Base-by-base conservation (phyloP, 176 grass and related monocot genomes). In the Zoysia pacifica region DNA sequence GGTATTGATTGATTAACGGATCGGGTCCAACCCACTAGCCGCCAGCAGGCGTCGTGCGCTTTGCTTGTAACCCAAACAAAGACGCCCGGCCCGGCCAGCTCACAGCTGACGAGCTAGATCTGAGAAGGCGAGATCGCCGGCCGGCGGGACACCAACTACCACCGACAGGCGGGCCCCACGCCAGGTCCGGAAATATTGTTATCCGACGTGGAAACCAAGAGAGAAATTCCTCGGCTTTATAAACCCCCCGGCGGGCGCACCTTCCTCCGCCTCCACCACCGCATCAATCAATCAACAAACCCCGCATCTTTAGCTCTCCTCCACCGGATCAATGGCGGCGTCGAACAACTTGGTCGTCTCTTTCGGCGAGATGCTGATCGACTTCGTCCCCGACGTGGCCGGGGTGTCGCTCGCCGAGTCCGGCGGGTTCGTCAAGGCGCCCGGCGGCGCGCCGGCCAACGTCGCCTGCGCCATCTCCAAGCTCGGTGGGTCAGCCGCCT, bases 321-420 rank as follows among this genome's bases (percentile, higher is more conserved):
- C 28, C 28, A 28, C 0, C 28, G 28, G 28, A 28, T 6, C 67
- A 8, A 87, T 87, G 90, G 90, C 89, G 9, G 82, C 20, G 1
- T 18, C 62, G 6, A n/a, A 76, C 0, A 80, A 71, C 72, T 72
- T 97, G 10, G 89, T 97, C 5, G 91, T 97, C 1, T 93, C 85
- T 0, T 97, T 97, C 36, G 94, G 94, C 4, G 94, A 97, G 87
- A 97, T 97, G 94, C 84, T 94, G 1, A 94, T 97, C 75, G 94
- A 97, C 70, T 97, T 94, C 87, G 91, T 97, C 4, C 94, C 91
- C 0, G 82, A 97, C 81, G 87, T 87, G 0, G 89, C 94, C 4
- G 91, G 94, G 1, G 41, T 97, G 35, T 97, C 94, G 12, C 94
- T 97, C 0, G 94, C 91, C 7, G 94, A 97, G 55, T 97, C 94